Evolutionary conservation across 768 basidiomycete genomes (phyloP), one percentile per base, ranked within the genome.

Genomic region (Clavulina sp.): DNA sequence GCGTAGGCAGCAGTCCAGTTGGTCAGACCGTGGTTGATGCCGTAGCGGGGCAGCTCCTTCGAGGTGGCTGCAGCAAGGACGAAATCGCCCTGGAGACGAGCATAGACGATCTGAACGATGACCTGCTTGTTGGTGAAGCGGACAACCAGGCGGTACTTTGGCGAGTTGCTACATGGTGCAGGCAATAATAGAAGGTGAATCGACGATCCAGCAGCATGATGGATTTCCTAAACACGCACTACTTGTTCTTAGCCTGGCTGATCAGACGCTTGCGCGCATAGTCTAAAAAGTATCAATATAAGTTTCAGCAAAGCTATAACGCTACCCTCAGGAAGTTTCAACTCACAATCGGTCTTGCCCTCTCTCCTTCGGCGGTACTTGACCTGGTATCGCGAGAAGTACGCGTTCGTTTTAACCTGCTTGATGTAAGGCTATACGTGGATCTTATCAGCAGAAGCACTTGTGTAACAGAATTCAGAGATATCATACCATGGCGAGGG

Each of bases 1-100:
- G 95, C 95, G 67, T 97, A 99, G 49, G 92, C 91, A 57, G 95
- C 92, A 56, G 91, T 73, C 95, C 95, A 97, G 74, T 99, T 99
- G 54, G 93, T 97, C 48, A 99, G 75, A 69, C 95, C 95, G 67
- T 97, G 92, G 65, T 84, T 83, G 69, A 99, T 93, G 56, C 95
- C 95, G 66, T 95, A 99, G 63, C 78, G 74, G 52, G 89, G 88
- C 47, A 97, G 82, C 69, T 99, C 95, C 63, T 72, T 74, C 49
- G 95, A 95, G 59, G 74, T 78, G 54, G 95, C 95, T 48, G 86
- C 74, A 52, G 78, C 77, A 60, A 99, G 73, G 60, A 97, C 77
- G 62, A 93, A 85, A 69, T 99, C 95, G 57, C 95, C 95, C 69
- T 93, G 88, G 57, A 99, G 74, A 61, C 93, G 95, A 58, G 95